Conservation (phyloP, 2,329 filamentous ascomycete genomes). For the Diaporthe capsici region DNA sequence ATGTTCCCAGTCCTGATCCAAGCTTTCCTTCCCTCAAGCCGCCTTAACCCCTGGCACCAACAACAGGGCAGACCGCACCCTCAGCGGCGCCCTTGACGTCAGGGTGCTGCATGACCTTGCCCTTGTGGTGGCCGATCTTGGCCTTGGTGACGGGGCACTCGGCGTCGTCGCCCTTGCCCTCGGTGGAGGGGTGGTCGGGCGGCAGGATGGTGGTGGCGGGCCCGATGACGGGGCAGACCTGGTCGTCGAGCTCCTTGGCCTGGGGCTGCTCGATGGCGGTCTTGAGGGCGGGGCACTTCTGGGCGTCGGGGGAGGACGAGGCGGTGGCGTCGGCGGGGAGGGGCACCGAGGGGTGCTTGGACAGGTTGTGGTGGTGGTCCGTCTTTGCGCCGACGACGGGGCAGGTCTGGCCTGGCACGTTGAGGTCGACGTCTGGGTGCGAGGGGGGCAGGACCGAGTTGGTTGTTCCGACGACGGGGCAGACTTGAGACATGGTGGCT, state of each 20-base stretch:
- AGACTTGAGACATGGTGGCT: conserved; percentile 49
- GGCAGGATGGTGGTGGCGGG: conserved; percentile 59
- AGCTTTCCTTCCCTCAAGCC: neutral
- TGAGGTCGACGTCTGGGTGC: conserved; percentile 57
- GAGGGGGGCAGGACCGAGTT: conserved; percentile 57
- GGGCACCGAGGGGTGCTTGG: conserved; percentile 56
- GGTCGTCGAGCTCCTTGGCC: conserved; percentile 58
- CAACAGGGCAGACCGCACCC: conserved; percentile 57
- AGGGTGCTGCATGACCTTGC: conserved; percentile 55
- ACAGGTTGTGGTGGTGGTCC: conserved; percentile 57
- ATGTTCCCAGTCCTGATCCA: neutral
- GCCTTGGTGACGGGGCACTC: conserved; percentile 60
- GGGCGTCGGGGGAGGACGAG: conserved; percentile 51
- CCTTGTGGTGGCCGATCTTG: conserved; percentile 58
- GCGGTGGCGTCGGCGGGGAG: conserved; percentile 45
- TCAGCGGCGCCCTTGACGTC: conserved; percentile 48
- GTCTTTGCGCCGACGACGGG: conserved; percentile 58
- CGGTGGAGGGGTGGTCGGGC: conserved; percentile 55
- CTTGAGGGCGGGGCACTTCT: conserved; percentile 55
- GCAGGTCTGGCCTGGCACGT: conserved; percentile 56
- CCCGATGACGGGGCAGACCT: conserved; percentile 58
- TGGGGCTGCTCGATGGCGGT: conserved; percentile 53
- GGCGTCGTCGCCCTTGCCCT: conserved; percentile 50
- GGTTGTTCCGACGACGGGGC: conserved; percentile 59
- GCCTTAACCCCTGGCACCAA: conserved; percentile 48